A percentile compares a stretch with the other conserved stretches of the same genome.
phyloP scores from a whole-genome alignment of 805 yeast species.

The Tanozyma kutaoensis region DNA sequence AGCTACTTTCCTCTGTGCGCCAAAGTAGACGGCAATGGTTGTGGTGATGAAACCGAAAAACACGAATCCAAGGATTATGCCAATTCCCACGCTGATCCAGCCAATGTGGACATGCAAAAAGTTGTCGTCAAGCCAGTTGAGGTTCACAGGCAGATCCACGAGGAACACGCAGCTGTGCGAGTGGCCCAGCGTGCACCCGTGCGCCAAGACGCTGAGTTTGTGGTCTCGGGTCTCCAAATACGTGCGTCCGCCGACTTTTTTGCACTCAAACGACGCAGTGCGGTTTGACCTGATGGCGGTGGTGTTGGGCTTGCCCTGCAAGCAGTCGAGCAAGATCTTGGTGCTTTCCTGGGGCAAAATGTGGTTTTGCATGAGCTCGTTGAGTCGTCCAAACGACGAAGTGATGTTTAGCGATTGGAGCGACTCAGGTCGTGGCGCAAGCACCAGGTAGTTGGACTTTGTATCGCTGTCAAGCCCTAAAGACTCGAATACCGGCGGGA shows the following conservation, averaged over 20 bases:
- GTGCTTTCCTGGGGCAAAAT: conserved; percentile 49
- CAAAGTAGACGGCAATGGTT: not conserved
- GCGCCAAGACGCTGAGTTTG: conserved; percentile 44
- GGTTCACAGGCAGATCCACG: conserved; percentile 54
- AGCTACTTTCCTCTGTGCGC: not conserved
- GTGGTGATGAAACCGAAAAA: conserved; percentile 10
- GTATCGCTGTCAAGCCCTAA: conserved; percentile 16
- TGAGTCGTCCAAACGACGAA: conserved; percentile 26
- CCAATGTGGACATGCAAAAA: conserved; percentile 51
- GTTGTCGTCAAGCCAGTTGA: conserved; percentile 44
- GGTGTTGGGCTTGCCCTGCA: conserved; percentile 5
- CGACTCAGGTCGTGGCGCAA: conserved; percentile 58
- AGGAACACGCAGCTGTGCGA: conserved; percentile 39
- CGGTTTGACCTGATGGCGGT: conserved; percentile 1
- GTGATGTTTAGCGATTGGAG: conserved; percentile 38
- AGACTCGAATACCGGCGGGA: conserved; percentile 27
- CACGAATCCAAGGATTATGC: conserved; percentile 49
- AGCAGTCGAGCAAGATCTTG: conserved; percentile 33
- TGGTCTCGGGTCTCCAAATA: conserved; percentile 31
- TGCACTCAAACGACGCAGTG: conserved; percentile 1
- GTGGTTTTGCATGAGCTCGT: conserved; percentile 52
- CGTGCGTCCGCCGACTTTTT: no score
- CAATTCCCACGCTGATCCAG: conserved; percentile 53
- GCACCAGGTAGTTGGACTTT: conserved; percentile 35
- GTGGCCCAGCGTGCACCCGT: conserved; percentile 38